phyloP scores from a whole-genome alignment of 495 filamentous ascomycete species.

The Aspergillus asperescens region DNA sequence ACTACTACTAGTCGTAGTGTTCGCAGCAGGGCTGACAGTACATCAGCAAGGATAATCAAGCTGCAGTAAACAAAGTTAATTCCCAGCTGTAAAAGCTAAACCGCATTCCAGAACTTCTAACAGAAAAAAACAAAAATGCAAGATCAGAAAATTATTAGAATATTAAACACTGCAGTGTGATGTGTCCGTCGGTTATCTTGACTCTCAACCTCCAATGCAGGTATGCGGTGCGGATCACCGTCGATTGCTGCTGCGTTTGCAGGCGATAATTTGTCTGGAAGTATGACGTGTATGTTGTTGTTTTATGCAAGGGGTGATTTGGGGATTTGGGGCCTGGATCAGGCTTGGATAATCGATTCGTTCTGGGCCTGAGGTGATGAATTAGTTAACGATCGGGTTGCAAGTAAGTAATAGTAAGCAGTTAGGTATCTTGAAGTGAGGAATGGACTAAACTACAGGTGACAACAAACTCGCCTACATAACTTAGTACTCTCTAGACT shows the following conservation, averaged over 20 bases:
- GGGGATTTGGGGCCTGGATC: too few species aligned
- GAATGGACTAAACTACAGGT: background rate
- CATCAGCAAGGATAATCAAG: too few species aligned
- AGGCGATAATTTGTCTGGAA: background rate
- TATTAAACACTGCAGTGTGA: background rate
- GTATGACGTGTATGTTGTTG: constrained; percentile 15
- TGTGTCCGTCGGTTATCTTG: background rate
- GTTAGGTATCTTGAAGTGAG: too few species aligned
- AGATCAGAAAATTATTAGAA: background rate
- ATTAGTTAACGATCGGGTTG: too few species aligned
- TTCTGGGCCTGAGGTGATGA: too few species aligned
- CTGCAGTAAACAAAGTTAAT: too few species aligned
- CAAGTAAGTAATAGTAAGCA: too few species aligned
- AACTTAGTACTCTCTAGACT: background rate
- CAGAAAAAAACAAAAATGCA: background rate
- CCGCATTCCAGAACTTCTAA: too few species aligned
- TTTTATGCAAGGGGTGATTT: constrained; percentile 5
- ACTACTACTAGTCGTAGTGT: too few species aligned
- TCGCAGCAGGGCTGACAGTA: too few species aligned
- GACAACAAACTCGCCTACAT: background rate
- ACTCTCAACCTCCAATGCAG: background rate
- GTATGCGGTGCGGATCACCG: constrained; percentile 2
- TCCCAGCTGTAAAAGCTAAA: too few species aligned
- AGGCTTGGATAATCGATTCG: too few species aligned
- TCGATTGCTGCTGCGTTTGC: constrained; percentile 2